A percentile compares a stretch with the other conserved stretches of the same genome.
Evolutionary conservation across 257 asterid genomes (phyloP).

Genomic region (Cordia subcordata): DNA sequence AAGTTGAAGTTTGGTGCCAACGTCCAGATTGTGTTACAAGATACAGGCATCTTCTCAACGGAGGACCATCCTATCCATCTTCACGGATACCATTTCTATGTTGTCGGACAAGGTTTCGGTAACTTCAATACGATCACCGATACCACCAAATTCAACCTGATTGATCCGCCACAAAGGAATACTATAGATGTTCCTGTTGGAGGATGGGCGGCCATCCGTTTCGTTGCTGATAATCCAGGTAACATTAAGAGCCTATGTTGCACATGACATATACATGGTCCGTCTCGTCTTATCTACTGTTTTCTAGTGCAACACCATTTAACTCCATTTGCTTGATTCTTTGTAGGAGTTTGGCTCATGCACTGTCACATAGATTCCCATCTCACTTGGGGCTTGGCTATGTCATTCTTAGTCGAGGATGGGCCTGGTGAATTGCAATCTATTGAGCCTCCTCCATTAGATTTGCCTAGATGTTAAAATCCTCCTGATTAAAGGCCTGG

Average conservation of each 20-base stretch:
- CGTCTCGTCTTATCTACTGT: too few species aligned
- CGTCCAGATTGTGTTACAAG: slow-evolving; percentile 61
- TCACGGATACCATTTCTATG: slow-evolving; percentile 59
- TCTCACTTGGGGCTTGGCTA: slow-evolving; percentile 55
- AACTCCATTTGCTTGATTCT: background rate
- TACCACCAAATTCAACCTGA: slow-evolving; percentile 40
- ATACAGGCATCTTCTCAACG: slow-evolving; percentile 50
- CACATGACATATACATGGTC: background rate
- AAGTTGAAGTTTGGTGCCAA: slow-evolving; percentile 42
- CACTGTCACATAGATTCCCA: slow-evolving; percentile 78
- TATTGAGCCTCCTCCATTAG: slow-evolving; percentile 52
- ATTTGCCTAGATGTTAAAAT: slow-evolving; percentile 49
- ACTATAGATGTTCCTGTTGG: slow-evolving; percentile 68
- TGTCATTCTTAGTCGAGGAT: slow-evolving; percentile 52
- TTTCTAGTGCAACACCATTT: background rate
- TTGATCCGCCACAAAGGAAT: slow-evolving; percentile 59
- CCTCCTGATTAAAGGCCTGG: too few species aligned
- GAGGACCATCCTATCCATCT: slow-evolving; percentile 73
- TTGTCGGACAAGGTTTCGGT: slow-evolving; percentile 60
- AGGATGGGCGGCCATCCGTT: slow-evolving; percentile 69
- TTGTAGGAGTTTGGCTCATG: slow-evolving; percentile 59
- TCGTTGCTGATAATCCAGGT: slow-evolving; percentile 72
- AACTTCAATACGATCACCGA: slow-evolving; percentile 45
- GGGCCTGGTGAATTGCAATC: slow-evolving; percentile 44
- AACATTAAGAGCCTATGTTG: background rate